Evolutionary conservation across 2,329 filamentous ascomycete species (phyloP).

Genomic region (Penicillium sp.): DNA sequence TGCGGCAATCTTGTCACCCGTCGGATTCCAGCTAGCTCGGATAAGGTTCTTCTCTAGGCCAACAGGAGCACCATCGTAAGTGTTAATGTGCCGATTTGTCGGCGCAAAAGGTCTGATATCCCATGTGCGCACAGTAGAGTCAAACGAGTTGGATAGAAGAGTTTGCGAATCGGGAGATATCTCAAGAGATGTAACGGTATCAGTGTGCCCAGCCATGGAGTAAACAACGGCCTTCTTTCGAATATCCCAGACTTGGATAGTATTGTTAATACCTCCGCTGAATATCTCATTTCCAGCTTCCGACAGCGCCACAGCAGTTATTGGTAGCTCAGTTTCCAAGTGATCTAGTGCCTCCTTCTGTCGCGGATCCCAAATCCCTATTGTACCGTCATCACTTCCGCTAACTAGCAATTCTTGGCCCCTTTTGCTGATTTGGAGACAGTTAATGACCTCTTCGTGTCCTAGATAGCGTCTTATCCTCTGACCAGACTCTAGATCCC

Average conservation of each 20-base stretch:
- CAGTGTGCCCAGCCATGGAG: slow-evolving; percentile 84
- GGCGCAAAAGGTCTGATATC: slow-evolving; percentile 95
- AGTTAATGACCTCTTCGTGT: slow-evolving; percentile 95
- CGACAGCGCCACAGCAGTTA: slow-evolving; percentile 88
- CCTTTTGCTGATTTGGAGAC: slow-evolving; percentile 83
- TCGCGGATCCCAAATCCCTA: slow-evolving; percentile 95
- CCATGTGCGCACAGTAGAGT: slow-evolving; percentile 93
- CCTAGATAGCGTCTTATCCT: slow-evolving; percentile 90
- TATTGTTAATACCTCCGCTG: slow-evolving; percentile 93
- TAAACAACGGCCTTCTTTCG: slow-evolving; percentile 89
- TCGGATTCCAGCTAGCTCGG: slow-evolving; percentile 84
- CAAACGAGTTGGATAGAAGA: slow-evolving; percentile 89
- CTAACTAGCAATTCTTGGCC: slow-evolving; percentile 90
- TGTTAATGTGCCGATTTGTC: slow-evolving; percentile 79
- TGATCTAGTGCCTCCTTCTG: slow-evolving; percentile 87
- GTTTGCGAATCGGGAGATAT: slow-evolving; percentile 94
- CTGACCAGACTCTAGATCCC: slow-evolving; percentile 91
- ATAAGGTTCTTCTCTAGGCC: slow-evolving; percentile 92
- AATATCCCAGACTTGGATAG: slow-evolving; percentile 96
- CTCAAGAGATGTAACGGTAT: slow-evolving; percentile 87
- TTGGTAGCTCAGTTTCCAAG: slow-evolving; percentile 87
- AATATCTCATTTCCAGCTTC: slow-evolving; percentile 96
- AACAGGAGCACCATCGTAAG: slow-evolving; percentile 87
- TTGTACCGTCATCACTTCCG: slow-evolving; percentile 89
- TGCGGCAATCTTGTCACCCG: slow-evolving; percentile 84